These are phyloP conservation scores for Aspergillus steynii DNA, from an alignment of 495 filamentous ascomycete species.

Conservation along the genomic window DNA sequence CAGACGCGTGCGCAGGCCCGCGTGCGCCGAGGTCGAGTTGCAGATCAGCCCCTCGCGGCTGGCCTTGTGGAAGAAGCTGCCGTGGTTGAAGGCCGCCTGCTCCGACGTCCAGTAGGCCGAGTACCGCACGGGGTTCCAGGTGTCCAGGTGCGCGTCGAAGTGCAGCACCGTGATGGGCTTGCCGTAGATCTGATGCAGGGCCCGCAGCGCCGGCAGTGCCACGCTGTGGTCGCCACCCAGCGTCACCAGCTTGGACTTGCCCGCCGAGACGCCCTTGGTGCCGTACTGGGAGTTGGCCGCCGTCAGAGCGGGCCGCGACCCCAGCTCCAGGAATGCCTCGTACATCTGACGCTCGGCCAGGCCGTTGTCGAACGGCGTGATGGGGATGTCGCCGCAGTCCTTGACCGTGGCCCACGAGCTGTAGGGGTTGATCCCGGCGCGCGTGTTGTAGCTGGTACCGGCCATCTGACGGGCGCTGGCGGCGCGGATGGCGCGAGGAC, in stretches of 20 bases:
- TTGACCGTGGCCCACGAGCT: slow-evolving; percentile 69
- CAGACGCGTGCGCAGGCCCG: slow-evolving; percentile 72
- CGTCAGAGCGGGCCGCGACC: slow-evolving; percentile 47
- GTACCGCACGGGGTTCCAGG: slow-evolving; percentile 81
- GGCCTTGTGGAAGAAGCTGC: slow-evolving; percentile 83
- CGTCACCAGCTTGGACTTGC: slow-evolving; percentile 68
- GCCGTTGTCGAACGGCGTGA: slow-evolving; percentile 75
- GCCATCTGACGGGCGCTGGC: slow-evolving; percentile 72
- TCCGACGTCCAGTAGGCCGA: slow-evolving; percentile 68
- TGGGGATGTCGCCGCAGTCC: slow-evolving; percentile 84
- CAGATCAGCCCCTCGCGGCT: slow-evolving; percentile 70
- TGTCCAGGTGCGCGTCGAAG: slow-evolving; percentile 82
- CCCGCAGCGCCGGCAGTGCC: slow-evolving; percentile 73
- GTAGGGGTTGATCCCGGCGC: slow-evolving; percentile 77
- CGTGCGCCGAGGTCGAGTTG: slow-evolving; percentile 70
- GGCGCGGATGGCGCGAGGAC: slow-evolving; percentile 77
- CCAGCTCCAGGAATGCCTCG: slow-evolving; percentile 68
- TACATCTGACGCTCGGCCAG: slow-evolving; percentile 77
- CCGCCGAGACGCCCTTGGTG: slow-evolving; percentile 43
- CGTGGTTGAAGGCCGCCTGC: slow-evolving; percentile 78
- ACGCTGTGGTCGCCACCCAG: slow-evolving; percentile 83
- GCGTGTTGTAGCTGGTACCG: slow-evolving; percentile 75
- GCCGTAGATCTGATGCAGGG: slow-evolving; percentile 68
- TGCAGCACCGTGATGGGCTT: slow-evolving; percentile 75
- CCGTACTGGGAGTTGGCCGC: slow-evolving; percentile 32